These are phyloP conservation scores for Annona cherimola DNA, from an alignment of 164 flowering plant species.

Conservation along the genomic window DNA sequence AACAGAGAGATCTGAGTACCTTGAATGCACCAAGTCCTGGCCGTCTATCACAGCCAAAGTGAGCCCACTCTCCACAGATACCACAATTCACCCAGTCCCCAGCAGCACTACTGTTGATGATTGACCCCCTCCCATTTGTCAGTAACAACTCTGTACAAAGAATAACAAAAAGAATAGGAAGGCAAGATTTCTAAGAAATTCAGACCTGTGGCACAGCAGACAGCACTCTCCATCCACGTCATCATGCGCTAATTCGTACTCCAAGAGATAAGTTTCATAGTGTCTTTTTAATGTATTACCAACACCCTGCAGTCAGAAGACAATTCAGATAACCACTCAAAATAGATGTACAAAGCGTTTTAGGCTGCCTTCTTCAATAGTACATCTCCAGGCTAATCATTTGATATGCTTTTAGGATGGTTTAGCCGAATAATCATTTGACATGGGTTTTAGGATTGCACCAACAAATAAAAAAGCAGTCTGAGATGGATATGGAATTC, in stretches of 20 bases:
- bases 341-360: no score
- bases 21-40: constrained; percentile 98
- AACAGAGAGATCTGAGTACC: constrained; percentile 33
- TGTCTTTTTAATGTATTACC: constrained; percentile 97
- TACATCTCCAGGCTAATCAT: no score
- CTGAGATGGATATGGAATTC: no score
- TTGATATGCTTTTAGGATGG: no score
- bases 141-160: background rate
- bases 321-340: no score
- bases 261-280: constrained; percentile 91
- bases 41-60: constrained; percentile 95
- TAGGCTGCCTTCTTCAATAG: no score
- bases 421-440: no score
- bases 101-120: constrained; percentile 77
- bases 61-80: constrained; percentile 98
- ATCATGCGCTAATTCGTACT: constrained; percentile 96
- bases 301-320: constrained; percentile 76
- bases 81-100: constrained; percentile 99
- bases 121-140: background rate
- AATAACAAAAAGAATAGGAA: background rate
- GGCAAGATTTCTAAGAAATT: background rate
- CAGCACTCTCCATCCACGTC: constrained; percentile 99
- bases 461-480: no score
- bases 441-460: no score
- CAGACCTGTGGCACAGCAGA: constrained; percentile 88